A percentile compares a stretch with the other conserved stretches of the same genome.
Conservation (phyloP, 2,329 filamentous ascomycete species). For the Didymella glomerata region DNA sequence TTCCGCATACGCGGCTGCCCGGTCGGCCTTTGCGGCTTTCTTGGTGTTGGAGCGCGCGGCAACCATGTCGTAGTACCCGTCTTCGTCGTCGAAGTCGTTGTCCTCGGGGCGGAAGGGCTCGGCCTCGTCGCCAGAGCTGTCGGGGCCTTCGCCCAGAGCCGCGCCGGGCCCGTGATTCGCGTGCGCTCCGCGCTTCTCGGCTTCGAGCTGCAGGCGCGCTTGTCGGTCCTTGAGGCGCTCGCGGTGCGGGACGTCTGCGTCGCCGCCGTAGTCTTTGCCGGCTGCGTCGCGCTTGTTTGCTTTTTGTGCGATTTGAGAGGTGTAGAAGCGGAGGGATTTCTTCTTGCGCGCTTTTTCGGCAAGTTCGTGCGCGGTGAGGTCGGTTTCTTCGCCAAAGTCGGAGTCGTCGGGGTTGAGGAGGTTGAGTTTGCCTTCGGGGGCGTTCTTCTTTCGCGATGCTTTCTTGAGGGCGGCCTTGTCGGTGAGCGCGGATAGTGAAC, state of each 20-base stretch:
- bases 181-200: conserved; percentile 77
- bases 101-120: conserved; percentile 55
- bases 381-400: conserved; percentile 91
- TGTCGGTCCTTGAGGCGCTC: conserved; percentile 88
- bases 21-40: conserved; percentile 79
- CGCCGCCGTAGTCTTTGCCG: conserved; percentile 77
- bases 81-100: conserved; percentile 60
- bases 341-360: conserved; percentile 89
- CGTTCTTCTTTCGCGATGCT: conserved; percentile 55
- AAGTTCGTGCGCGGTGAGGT: conserved; percentile 77
- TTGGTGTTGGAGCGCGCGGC: conserved; percentile 69
- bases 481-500: conserved; percentile 72
- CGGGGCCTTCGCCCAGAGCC: conserved; percentile 68
- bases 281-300: conserved; percentile 81
- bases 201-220: conserved; percentile 85
- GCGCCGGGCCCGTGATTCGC: conserved; percentile 66
- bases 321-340: conserved; percentile 96
- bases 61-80: conserved; percentile 92
- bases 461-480: conserved; percentile 58
- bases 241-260: conserved; percentile 84
- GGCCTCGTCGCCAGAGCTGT: conserved; percentile 72
- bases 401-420: conserved; percentile 70
- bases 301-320: conserved; percentile 95
- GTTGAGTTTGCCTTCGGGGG: conserved; percentile 39
- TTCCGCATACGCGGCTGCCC: conserved; percentile 63